phyloP scores from a whole-genome alignment of 2,329 filamentous ascomycete genomes.

The Eutypa lata region DNA sequence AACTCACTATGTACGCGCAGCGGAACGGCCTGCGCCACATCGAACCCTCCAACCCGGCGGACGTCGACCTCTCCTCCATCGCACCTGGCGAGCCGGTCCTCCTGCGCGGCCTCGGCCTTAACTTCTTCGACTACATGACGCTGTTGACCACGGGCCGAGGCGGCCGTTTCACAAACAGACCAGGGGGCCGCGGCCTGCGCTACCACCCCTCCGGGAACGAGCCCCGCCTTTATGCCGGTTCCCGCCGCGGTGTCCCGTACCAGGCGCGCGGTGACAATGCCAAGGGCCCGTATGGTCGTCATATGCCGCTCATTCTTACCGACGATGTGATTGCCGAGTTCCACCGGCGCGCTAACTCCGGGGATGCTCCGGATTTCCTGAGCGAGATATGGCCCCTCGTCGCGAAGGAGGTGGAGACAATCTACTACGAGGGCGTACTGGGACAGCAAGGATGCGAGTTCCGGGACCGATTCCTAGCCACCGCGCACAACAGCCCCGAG shows the following conservation, averaged over 20 bases:
- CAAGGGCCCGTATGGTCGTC: slow-evolving; percentile 9
- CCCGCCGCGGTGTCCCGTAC: slow-evolving; percentile 14
- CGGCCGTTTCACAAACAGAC: slow-evolving; percentile 7
- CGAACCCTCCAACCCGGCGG: slow-evolving; percentile 11
- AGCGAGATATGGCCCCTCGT: slow-evolving; percentile 13
- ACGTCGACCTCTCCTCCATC: slow-evolving; percentile 11
- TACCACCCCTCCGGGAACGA: slow-evolving; percentile 11
- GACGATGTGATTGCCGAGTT: slow-evolving; percentile 6
- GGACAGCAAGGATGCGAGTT: not conserved
- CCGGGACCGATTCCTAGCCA: slow-evolving; percentile 7
- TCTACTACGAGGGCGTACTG: slow-evolving; percentile 12
- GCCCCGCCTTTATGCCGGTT: slow-evolving; percentile 13
- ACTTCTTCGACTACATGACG: slow-evolving; percentile 16
- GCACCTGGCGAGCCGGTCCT: slow-evolving; percentile 5
- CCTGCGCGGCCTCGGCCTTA: slow-evolving; percentile 14
- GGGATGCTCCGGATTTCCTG: slow-evolving; percentile 9
- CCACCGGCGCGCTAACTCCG: slow-evolving; percentile 6
- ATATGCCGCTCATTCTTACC: slow-evolving; percentile 8
- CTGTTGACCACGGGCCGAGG: slow-evolving; percentile 14
- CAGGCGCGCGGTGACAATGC: slow-evolving; percentile 15
- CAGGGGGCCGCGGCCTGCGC: not conserved
- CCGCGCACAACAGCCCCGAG: slow-evolving; percentile 2
- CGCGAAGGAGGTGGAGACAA: slow-evolving; percentile 10
- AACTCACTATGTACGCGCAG: slow-evolving; percentile 4
- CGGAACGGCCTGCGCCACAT: slow-evolving; percentile 9